Evolutionary conservation across 352 stramenopile genomes (phyloP).

Genomic region (Phytophthora pini): DNA sequence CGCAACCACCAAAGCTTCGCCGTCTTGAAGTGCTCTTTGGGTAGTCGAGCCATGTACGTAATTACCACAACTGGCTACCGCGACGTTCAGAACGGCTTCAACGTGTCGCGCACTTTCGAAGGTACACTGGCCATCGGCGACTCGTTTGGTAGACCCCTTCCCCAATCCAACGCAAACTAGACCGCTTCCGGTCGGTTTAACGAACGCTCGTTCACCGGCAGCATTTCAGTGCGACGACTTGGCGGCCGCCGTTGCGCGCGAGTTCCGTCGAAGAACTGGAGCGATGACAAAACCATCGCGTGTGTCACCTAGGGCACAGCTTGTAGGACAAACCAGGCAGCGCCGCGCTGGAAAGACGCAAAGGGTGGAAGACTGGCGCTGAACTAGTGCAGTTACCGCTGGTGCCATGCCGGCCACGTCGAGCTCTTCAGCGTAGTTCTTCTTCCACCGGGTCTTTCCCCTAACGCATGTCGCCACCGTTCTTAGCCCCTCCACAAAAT

Average conservation of each 20-base stretch:
- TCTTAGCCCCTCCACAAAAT: slow-evolving; percentile 28
- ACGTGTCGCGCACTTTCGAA: slow-evolving; percentile 19
- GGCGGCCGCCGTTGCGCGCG: slow-evolving; percentile 23
- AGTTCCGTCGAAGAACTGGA: slow-evolving; percentile 38
- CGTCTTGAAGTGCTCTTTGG: slow-evolving; percentile 33
- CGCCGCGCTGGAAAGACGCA: slow-evolving; percentile 33
- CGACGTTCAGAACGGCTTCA: slow-evolving; percentile 15
- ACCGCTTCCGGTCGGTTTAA: slow-evolving; percentile 9
- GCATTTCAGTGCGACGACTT: slow-evolving; percentile 35
- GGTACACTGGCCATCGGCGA: slow-evolving; percentile 1
- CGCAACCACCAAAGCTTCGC: slow-evolving; percentile 9
- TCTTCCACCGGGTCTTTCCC: slow-evolving; percentile 30
- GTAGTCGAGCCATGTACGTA: slow-evolving; percentile 26
- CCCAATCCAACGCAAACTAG: slow-evolving; percentile 16
- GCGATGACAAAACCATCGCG: slow-evolving; percentile 28
- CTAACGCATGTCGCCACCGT: slow-evolving; percentile 29
- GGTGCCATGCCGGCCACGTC: slow-evolving; percentile 8
- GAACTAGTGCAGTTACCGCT: slow-evolving; percentile 19
- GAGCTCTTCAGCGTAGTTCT: slow-evolving; percentile 20
- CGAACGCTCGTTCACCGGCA: slow-evolving; percentile 7
- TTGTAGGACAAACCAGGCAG: slow-evolving; percentile 32
- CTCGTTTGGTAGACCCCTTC: slow-evolving; percentile 15
- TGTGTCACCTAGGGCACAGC: slow-evolving; percentile 43
- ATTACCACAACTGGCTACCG: slow-evolving; percentile 14
- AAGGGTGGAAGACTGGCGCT: slow-evolving; percentile 30